A percentile compares a stretch with the other conserved stretches of the same genome.
Evolutionary conservation across 257 asterid species (phyloP).

Genomic region (Rauvolfia tetraphylla): DNA sequence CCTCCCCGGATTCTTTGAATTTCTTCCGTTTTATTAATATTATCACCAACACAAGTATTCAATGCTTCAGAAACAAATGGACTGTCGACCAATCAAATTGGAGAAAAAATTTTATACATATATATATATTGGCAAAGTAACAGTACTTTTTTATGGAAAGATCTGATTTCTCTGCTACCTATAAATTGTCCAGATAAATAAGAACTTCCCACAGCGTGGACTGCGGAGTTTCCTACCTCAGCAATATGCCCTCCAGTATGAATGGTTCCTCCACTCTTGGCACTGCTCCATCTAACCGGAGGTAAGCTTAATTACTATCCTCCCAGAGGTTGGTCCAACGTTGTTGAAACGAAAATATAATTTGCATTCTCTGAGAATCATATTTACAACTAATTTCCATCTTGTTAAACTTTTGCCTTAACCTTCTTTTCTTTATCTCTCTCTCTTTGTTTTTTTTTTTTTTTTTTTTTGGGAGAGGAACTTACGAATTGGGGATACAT

Average conservation of each 20-base stretch:
- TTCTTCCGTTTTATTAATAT: background rate
- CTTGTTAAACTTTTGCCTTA: background rate
- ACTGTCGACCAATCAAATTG: background rate
- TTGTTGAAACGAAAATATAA: no score
- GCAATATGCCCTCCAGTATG: conserved; percentile 16
- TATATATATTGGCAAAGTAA: background rate
- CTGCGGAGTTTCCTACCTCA: background rate
- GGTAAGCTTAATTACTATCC: conserved; percentile 4
- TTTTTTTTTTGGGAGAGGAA: no score
- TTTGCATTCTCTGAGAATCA: no score
- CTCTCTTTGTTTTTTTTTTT: no score
- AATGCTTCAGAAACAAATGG: no score
- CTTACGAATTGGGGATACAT: background rate
- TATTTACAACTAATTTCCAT: no score
- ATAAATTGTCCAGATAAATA: background rate
- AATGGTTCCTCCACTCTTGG: conserved; percentile 7
- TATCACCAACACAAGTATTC: background rate
- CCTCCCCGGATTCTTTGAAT: background rate
- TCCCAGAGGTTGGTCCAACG: no score
- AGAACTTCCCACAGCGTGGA: background rate
- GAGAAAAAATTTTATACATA: background rate
- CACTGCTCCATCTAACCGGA: conserved; percentile 13
- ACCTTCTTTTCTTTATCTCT: no score
- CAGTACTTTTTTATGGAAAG: background rate
- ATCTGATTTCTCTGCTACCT: background rate